Evolutionary conservation across 345 rosid species (phyloP), one percentile per base, ranked within the genome.

Genomic region (Pistacia vera): DNA sequence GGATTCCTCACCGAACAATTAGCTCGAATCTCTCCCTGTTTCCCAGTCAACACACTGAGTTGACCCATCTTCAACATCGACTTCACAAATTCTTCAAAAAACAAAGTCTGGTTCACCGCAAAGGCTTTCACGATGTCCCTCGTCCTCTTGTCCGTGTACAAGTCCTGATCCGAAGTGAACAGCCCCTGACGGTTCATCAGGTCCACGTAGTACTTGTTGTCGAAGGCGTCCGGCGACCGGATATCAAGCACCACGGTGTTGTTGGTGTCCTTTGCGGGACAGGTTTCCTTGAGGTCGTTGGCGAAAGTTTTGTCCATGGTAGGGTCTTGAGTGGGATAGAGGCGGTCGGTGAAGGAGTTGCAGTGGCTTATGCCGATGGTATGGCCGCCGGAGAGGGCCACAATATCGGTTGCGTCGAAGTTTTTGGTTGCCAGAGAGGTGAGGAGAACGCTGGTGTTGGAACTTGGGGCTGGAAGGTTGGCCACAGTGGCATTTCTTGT

Each of bases 331-430:
- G 84, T 82, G 7, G 98, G 99, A 83, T 90, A 95, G 35, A 93
- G 91, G 4, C 97, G 87, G 60, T 30, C 25, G 0, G 84, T 77
- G 85, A 95, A 95, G 10, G 94, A 77, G 0, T 77, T 4, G 81
- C 98, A 93, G 78, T 93, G 97, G 22, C 85, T 71, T 4, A 88
- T 74, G 1, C 98, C 98, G 18, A 93, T 87, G 69, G 98, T 95
- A 86, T 93, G 99, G 73, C 91, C 96, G 36, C 99, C 99, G 7
- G 99, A 93, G 41, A 91, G 94, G 63, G 98, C 97, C 0, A 95
- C 98, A 0, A 84, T 83, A 64, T 95, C 97, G 44, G 87, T 91
- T 70, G 90, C 71, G 76, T 90, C 84, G 0, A 95, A 75, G 52
- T 81, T 82, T 49, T 91, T 85, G 66, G 73, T 62, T 51, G 84